A percentile compares a stretch with the other conserved stretches of the same genome.
Conservation (phyloP, 495 filamentous ascomycete genomes). For the Penicillium cinerascens region DNA sequence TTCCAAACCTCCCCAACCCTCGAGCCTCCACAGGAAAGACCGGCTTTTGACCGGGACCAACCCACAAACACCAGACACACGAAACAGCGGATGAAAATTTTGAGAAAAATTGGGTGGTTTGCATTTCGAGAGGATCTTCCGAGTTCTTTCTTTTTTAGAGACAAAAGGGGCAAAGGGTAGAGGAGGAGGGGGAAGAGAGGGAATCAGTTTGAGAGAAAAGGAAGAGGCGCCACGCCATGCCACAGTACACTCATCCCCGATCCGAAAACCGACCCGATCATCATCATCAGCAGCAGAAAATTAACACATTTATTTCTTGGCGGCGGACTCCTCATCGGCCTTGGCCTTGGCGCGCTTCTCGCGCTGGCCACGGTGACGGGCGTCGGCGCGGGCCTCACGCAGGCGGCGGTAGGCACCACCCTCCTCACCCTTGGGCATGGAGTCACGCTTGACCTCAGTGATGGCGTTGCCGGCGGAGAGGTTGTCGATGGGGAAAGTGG, state of each 20-base stretch:
- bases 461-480: conserved; percentile 53
- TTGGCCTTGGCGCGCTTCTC: conserved; percentile 94
- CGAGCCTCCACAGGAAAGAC: background rate
- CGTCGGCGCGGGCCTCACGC: conserved; percentile 81
- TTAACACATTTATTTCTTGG: conserved; percentile 79
- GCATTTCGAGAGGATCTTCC: conserved; percentile 43
- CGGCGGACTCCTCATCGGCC: conserved; percentile 80
- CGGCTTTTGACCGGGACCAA: background rate
- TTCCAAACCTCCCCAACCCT: background rate
- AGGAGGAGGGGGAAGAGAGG: conserved; percentile 21
- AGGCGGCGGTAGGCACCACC: conserved; percentile 81
- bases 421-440: conserved; percentile 73
- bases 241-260: conserved; percentile 42
- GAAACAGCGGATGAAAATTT: conserved; percentile 1
- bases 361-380: conserved; percentile 72
- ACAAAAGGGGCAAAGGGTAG: conserved; percentile 29
- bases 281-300: conserved; percentile 48
- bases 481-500: conserved; percentile 69
- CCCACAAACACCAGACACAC: conserved; percentile 3
- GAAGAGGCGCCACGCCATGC: conserved; percentile 42
- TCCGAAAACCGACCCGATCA: conserved; percentile 46
- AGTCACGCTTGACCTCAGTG: conserved; percentile 76
- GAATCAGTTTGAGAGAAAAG: conserved; percentile 27
- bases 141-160: conserved; percentile 44
- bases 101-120: conserved; percentile 37